phyloP scores from a whole-genome alignment of 371 early-diverging fungal genomes.

The Lichtheimia ornata region DNA sequence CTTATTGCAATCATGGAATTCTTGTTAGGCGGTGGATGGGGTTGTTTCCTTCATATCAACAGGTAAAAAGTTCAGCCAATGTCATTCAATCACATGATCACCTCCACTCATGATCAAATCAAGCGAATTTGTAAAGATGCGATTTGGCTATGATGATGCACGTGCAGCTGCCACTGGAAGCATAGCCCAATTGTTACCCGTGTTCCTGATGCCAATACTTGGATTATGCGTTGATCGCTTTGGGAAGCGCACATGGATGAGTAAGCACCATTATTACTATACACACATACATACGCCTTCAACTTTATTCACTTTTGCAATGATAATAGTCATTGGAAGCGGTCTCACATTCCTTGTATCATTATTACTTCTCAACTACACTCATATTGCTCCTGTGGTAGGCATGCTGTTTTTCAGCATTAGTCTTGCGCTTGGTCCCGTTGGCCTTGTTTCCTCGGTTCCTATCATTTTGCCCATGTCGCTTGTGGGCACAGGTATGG shows the following conservation, averaged over 20 bases:
- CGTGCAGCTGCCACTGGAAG: conserved; percentile 63
- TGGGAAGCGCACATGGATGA: conserved; percentile 53
- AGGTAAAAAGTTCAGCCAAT: conserved; percentile 24
- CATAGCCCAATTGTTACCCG: conserved; percentile 64
- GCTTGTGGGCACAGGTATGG: conserved; percentile 68
- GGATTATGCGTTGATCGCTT: conserved; percentile 61
- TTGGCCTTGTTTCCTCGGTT: conserved; percentile 64
- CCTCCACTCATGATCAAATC: neutral
- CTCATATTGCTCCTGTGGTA: conserved; percentile 48
- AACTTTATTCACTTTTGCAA: neutral
- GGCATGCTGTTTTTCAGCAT: conserved; percentile 65
- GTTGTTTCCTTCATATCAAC: conserved; percentile 68
- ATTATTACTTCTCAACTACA: conserved; percentile 51
- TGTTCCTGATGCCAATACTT: conserved; percentile 64
- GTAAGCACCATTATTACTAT: conserved; percentile 22
- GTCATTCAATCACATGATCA: neutral
- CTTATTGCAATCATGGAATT: conserved; percentile 56
- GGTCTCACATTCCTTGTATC: conserved; percentile 38
- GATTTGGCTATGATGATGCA: conserved; percentile 51
- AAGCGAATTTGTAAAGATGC: conserved; percentile 62
- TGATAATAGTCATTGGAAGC: conserved; percentile 39
- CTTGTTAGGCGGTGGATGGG: conserved; percentile 65
- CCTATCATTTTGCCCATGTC: conserved; percentile 60
- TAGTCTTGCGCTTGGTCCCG: conserved; percentile 69
- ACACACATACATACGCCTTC: too few species aligned